phyloP scores from a whole-genome alignment of 768 basidiomycete species.

The Solioccasus polychromus region DNA sequence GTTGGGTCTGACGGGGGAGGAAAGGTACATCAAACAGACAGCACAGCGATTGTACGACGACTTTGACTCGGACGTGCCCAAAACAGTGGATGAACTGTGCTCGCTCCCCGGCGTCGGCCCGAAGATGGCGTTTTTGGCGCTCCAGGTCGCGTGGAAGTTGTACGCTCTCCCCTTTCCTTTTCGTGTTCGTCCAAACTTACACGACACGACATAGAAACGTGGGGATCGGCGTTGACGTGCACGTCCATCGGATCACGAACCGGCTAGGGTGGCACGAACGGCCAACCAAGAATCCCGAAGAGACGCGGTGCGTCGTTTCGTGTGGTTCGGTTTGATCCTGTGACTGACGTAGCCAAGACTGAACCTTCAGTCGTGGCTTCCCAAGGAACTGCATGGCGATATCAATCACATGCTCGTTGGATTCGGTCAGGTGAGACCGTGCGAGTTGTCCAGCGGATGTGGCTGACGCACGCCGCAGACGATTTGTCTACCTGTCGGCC shows the following conservation, averaged over 20 bases:
- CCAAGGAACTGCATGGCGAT: conserved; percentile 64
- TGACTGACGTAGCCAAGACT: conserved; percentile 38
- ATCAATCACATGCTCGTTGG: conserved; percentile 83
- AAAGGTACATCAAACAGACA: conserved; percentile 72
- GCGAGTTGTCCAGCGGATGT: neutral
- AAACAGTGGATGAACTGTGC: conserved; percentile 84
- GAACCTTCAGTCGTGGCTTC: conserved; percentile 83
- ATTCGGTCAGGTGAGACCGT: conserved; percentile 67
- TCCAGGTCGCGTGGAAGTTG: conserved; percentile 86
- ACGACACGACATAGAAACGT: conserved; percentile 49
- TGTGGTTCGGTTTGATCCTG: neutral
- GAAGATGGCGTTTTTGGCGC: conserved; percentile 89
- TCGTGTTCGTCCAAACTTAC: no score
- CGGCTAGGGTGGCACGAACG: conserved; percentile 88
- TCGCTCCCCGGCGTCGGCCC: conserved; percentile 90
- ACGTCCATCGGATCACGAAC: conserved; percentile 95
- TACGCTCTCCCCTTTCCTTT: conserved; percentile 42
- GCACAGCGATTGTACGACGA: conserved; percentile 66
- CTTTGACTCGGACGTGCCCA: conserved; percentile 82
- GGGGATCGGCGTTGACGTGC: conserved; percentile 95
- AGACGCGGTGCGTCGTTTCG: conserved; percentile 65
- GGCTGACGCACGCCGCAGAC: conserved; percentile 38
- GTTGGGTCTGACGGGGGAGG: neutral
- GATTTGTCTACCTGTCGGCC: conserved; percentile 63
- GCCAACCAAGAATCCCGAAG: conserved; percentile 82